Evolutionary conservation across 2,329 filamentous ascomycete species (phyloP), one percentile per base, ranked within the genome.

Genomic region (Sordariomycetes sp.): DNA sequence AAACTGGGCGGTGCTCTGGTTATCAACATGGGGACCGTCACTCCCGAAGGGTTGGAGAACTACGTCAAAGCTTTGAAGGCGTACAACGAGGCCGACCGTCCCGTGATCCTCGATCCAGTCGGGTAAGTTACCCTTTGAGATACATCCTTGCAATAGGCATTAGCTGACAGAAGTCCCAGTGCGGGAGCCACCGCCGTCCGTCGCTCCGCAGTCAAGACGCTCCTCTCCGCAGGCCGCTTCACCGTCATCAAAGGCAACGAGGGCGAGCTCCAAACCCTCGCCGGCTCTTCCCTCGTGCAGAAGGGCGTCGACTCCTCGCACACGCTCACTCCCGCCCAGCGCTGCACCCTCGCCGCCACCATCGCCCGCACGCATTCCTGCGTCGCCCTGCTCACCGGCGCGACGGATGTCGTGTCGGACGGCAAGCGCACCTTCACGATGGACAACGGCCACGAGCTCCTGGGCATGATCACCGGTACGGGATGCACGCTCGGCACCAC

Each of bases 181-280:
- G 87, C 83, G 6, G 88, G 86, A 6, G 90, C 90, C 0, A 95
- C 87, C 0, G 50, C 70, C 6, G 68, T 90, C 29, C 76, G 92
- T 10, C 75, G 80, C 33, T 64, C 72, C 2, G 83, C 86, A 0
- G 75, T 90, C 19, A 75, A 76, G 38, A 69, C 69, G 3, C 73
- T 96, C 24, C 68, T 95, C 49, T 64, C 72, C 0, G 70, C 66
- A 3, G 87, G 86, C 25, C 85, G 85, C 55, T 84, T 94, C 47
- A 77, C 86, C 54, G 68, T 95, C 27, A 88, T 96, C 58, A 96
- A 96, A 54, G 90, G 90, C 32, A 96, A 96, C 58, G 86, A 93
- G 53, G 78, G 82, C 35, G 92, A 96, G 57, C 87, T 96, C 40
- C 67, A 72, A 31, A 79, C 83, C 3, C 77, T 90, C 1, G 73